Evolutionary conservation across 2,329 filamentous ascomycete genomes (phyloP).

Genomic region (Dendryphion nanum): DNA sequence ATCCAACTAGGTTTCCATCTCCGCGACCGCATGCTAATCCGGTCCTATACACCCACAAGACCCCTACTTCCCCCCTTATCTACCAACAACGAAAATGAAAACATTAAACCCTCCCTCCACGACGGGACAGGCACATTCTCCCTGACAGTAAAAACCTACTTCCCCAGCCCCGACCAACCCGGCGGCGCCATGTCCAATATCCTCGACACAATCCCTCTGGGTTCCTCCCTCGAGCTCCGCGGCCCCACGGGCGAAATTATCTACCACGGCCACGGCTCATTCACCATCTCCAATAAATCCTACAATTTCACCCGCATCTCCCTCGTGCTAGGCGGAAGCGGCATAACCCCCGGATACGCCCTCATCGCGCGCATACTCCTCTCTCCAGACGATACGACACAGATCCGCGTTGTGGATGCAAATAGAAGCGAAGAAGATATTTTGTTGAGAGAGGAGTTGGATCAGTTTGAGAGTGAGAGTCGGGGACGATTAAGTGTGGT

Average conservation of each 20-base stretch:
- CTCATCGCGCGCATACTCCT: conserved; percentile 47
- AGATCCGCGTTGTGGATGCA: conserved; percentile 48
- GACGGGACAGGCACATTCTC: conserved; percentile 19
- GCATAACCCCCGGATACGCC: conserved; percentile 54
- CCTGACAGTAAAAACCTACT: conserved; percentile 50
- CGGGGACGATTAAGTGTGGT: conserved; percentile 44
- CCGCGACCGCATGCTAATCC: conserved; percentile 50
- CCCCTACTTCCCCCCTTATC: conserved; percentile 14
- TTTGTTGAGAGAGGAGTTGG: conserved; percentile 45
- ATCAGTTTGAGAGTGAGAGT: conserved; percentile 39
- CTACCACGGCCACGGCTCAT: conserved; percentile 49
- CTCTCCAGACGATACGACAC: conserved; percentile 32
- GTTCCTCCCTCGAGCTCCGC: conserved; percentile 52
- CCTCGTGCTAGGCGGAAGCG: conserved; percentile 52
- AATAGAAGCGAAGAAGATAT: conserved; percentile 52
- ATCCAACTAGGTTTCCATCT: conserved; percentile 55
- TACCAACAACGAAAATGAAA: background rate
- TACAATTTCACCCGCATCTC: conserved; percentile 46
- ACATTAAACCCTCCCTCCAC: conserved; percentile 18
- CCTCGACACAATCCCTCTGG: conserved; percentile 50
- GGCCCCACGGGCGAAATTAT: conserved; percentile 53
- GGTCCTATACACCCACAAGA: conserved; percentile 52
- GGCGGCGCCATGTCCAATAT: conserved; percentile 56
- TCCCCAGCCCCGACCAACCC: conserved; percentile 47
- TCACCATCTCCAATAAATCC: conserved; percentile 45